Conservation (phyloP, 495 filamentous ascomycete genomes). For the Penicillium parvum region DNA sequence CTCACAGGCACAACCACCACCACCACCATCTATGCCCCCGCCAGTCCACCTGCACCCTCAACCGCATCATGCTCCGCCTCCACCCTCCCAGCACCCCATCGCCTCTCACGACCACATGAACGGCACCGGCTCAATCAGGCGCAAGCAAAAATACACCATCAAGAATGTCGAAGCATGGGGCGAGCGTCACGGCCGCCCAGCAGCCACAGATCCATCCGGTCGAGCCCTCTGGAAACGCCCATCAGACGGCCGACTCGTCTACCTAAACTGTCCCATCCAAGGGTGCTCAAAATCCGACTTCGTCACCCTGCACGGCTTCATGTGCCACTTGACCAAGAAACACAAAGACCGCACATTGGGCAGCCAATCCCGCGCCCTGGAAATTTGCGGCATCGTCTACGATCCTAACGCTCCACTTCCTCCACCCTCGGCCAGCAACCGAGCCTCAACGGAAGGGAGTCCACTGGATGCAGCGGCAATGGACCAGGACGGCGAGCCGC, state of each 20-base stretch:
- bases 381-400: conserved; percentile 43
- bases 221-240: conserved; percentile 45
- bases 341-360: conserved; percentile 47
- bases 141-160: conserved; percentile 50
- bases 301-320: conserved; percentile 45
- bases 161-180: conserved; percentile 50
- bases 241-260: conserved; percentile 44
- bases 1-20: conserved; percentile 23
- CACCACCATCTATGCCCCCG: conserved; percentile 19
- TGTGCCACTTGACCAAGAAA: conserved; percentile 50
- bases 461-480: conserved; percentile 28
- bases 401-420: conserved; percentile 42
- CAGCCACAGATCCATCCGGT: conserved; percentile 43
- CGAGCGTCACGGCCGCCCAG: conserved; percentile 44
- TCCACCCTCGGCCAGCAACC: conserved; percentile 31
- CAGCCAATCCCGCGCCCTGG: conserved; percentile 43
- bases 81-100: conserved; percentile 25
- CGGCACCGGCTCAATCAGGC: conserved; percentile 32
- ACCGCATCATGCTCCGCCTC: conserved; percentile 16
- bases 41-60: conserved; percentile 22
- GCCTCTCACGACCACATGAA: conserved; percentile 28
- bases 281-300: conserved; percentile 46
- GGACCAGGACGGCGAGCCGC: conserved; percentile 29
- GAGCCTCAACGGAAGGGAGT: conserved; percentile 39
- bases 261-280: conserved; percentile 42